Evolutionary conservation across 2,329 filamentous ascomycete species (phyloP).

Genomic region (Penicillium sp.): DNA sequence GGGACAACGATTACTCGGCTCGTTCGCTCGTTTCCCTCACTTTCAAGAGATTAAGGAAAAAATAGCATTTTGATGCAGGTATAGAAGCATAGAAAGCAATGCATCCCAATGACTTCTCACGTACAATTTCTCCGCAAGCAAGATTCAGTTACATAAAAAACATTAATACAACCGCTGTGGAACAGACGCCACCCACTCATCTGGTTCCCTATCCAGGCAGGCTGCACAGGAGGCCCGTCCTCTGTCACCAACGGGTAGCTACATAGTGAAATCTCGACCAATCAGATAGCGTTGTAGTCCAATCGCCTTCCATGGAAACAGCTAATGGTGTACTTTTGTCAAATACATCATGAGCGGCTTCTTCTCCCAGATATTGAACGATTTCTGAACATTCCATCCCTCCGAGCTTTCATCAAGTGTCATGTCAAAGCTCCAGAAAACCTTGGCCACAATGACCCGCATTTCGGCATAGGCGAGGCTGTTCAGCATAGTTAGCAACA

Average conservation of each 20-base stretch:
- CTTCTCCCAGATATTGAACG: slow-evolving; percentile 24
- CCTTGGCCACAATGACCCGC: slow-evolving; percentile 23
- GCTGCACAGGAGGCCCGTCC: not conserved
- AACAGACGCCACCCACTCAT: not conserved
- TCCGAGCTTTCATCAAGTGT: slow-evolving; percentile 2
- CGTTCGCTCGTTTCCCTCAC: slow-evolving; percentile 24
- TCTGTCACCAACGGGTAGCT: not conserved
- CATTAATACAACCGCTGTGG: no score
- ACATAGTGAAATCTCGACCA: not conserved
- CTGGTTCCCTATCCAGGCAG: not conserved
- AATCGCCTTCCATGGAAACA: not conserved
- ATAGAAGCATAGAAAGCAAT: not conserved
- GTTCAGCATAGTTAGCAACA: not conserved
- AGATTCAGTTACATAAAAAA: no score
- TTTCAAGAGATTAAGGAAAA: not conserved
- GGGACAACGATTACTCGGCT: slow-evolving; percentile 67
- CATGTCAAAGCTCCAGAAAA: slow-evolving; percentile 20
- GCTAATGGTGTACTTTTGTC: slow-evolving; percentile 5
- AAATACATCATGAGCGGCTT: slow-evolving; percentile 20
- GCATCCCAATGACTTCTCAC: not conserved
- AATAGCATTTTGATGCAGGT: not conserved
- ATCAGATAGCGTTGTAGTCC: not conserved
- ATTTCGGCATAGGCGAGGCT: slow-evolving; percentile 37
- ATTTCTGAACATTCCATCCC: slow-evolving; percentile 23
- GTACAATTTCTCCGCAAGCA: no score